Base-by-base conservation (phyloP, 805 yeast species). In the Teunomyces cretensis region DNA sequence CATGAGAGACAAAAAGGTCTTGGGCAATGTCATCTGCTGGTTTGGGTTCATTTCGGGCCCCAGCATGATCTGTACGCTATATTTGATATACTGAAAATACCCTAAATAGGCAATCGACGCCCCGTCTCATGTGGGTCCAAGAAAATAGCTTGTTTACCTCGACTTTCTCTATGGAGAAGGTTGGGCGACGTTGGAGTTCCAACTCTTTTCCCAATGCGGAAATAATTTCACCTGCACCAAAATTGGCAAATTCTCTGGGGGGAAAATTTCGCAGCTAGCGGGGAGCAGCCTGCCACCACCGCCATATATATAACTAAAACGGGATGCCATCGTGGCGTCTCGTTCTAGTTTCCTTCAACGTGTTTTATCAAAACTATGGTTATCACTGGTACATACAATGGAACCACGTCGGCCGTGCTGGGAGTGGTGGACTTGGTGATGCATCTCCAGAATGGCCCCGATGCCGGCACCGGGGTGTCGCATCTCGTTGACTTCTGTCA, bases 21-120 rank as follows among this genome's bases (percentile, higher is more conserved):
- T 91, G 39, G 96, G 97, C 1, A 90, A 88, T 58, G 76, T 81
- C 32, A 70, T 88, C 15, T 94, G 94, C 65, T 92, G 98, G 98
- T 59, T 88, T 41, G 97, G 98, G 6, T 84, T 94, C 44, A 83
- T 88, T 39, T 75, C 85, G 7, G 97, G 97, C 1, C 98, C 98
- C 7, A 83, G 96, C 47, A 65, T 94, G 56, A 80, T 91, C 72
- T 87, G 96, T 61, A 80, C 95, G 1, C 70, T 89, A 51, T 92
- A 92, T 58, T 70, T 94, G 47, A 81, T 90, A 39, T 47, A 33
- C 28, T 47, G 33, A 30, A 8, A 30, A 26, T 26, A 19, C 22
- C 22, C 22, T 19, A 19, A 19, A 19, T 19, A 19, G 22, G 22
- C 22, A 19, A 19, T 19, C n/a, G n/a, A n/a, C n/a, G n/a, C n/a